These are phyloP conservation scores for Naematelia aurantialba DNA, from an alignment of 768 basidiomycete species.

Conservation along the genomic window DNA sequence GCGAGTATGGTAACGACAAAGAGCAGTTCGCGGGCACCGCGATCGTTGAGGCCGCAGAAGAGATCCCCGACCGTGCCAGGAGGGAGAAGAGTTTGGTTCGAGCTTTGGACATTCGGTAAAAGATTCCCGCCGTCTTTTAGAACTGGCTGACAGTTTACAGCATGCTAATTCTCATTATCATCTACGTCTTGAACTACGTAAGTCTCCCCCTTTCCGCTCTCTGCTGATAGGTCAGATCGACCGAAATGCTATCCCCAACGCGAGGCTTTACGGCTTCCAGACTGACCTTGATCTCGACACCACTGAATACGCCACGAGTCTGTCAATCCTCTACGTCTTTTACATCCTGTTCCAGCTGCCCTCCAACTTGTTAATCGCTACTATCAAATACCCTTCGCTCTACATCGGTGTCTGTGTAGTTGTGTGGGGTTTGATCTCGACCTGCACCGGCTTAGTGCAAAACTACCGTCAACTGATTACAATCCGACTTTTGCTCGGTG, in stretches of 20 bases:
- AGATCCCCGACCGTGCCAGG: too few relatives aligned
- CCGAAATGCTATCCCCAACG: constrained; percentile 58
- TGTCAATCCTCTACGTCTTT: constrained; percentile 58
- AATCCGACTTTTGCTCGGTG: constrained; percentile 1
- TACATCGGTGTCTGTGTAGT: neutral
- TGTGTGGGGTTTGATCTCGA: neutral
- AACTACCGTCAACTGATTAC: neutral
- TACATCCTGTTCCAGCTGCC: constrained; percentile 16
- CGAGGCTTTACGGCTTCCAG: constrained; percentile 61
- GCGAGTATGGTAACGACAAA: too few relatives aligned
- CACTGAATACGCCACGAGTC: constrained; percentile 59
- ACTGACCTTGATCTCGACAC: constrained; percentile 61
- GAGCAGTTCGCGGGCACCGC: too few relatives aligned
- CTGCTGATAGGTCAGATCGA: constrained; percentile 50
- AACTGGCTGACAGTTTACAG: too few relatives aligned
- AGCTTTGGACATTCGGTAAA: too few relatives aligned
- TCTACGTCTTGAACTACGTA: neutral
- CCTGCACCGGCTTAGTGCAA: neutral
- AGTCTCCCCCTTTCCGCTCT: neutral
- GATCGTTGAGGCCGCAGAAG: too few relatives aligned
- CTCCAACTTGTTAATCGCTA: constrained; percentile 32
- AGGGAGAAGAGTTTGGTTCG: too few relatives aligned
- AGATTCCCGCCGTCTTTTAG: too few relatives aligned
- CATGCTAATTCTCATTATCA: neutral
- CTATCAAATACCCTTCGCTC: constrained; percentile 4